A percentile compares a stretch with the other conserved stretches of the same genome.
Conservation (phyloP, 805 yeast genomes). For the Cyberlindnera lachancei region DNA sequence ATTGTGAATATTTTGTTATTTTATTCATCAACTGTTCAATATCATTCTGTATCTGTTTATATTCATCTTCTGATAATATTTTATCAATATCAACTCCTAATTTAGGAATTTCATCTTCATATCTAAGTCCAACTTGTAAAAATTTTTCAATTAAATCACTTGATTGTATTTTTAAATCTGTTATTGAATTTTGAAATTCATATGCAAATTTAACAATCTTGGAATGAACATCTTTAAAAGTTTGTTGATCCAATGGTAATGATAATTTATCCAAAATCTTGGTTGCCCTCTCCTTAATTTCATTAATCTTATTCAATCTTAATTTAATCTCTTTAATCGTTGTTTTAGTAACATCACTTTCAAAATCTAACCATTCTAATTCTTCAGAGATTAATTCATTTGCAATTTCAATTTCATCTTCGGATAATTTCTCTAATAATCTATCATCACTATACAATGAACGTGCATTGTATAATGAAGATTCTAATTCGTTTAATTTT, state of each 20-base stretch:
- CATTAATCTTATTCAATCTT: constrained; percentile 22
- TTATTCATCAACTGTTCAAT: constrained; percentile 24
- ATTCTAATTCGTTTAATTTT: constrained; percentile 62
- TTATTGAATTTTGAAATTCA: constrained; percentile 36
- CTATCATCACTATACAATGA: constrained; percentile 48
- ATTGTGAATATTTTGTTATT: constrained; percentile 20
- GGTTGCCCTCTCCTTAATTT: constrained; percentile 26
- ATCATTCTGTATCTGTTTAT: constrained; percentile 21
- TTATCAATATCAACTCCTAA: constrained; percentile 25
- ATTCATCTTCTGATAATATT: constrained; percentile 4
- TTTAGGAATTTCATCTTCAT: constrained; percentile 42
- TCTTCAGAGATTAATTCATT: constrained; percentile 35
- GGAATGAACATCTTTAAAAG: constrained; percentile 35
- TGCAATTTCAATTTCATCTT: constrained; percentile 30
- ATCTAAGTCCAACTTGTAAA: constrained; percentile 40
- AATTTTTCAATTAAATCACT: constrained; percentile 34
- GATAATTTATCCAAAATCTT: constrained; percentile 33
- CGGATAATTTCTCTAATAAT: constrained; percentile 34
- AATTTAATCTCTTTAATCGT: constrained; percentile 29
- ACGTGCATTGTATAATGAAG: constrained; percentile 63
- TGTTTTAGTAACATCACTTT: constrained; percentile 51
- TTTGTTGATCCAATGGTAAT: constrained; percentile 40
- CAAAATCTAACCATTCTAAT: constrained; percentile 76
- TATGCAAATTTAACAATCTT: constrained; percentile 35
- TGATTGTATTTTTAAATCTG: constrained; percentile 39